A percentile compares a stretch with the other conserved stretches of the same genome.
Evolutionary conservation across 371 early-diverging fungal genomes (phyloP).

Genomic region (Synchytrium microbalum): DNA sequence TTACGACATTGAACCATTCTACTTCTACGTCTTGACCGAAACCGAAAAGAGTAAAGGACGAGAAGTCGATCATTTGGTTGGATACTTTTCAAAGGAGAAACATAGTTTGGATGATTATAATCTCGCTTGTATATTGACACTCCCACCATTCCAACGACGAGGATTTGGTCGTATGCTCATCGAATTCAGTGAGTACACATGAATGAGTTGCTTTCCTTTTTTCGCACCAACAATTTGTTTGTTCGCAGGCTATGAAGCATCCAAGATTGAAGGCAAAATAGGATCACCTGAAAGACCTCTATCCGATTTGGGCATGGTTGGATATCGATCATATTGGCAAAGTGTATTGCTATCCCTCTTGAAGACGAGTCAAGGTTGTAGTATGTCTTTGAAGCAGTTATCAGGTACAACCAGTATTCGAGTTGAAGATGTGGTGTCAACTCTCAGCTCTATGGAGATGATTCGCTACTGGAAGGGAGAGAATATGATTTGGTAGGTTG

Average conservation of each 20-base stretch:
- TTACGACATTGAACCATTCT: conserved; percentile 94
- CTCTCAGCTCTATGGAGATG: conserved; percentile 6
- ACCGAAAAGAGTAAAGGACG: conserved; percentile 16
- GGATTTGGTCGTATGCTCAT: conserved; percentile 94
- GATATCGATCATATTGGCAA: conserved; percentile 87
- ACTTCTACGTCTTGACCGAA: conserved; percentile 86
- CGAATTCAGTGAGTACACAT: conserved; percentile 52
- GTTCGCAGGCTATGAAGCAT: conserved; percentile 76
- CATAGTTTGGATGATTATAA: conserved; percentile 90
- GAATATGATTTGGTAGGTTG: conserved; percentile 4
- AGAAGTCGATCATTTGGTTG: conserved; percentile 75
- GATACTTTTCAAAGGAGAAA: conserved; percentile 93
- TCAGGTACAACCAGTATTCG: conserved; percentile 9
- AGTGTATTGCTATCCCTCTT: conserved; percentile 33
- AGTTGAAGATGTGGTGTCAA: conserved; percentile 9
- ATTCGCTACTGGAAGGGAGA: conserved; percentile 13
- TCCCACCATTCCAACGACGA: conserved; percentile 92
- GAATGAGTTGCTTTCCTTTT: conserved; percentile 25
- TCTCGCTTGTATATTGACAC: conserved; percentile 92
- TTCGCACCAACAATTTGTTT: conserved; percentile 7
- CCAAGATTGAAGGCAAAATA: conserved; percentile 79
- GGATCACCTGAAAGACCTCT: conserved; percentile 96
- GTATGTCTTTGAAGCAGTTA: conserved; percentile 11
- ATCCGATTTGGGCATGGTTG: conserved; percentile 84
- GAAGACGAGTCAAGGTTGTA: conserved; percentile 4